Evolutionary conservation across 164 flowering plant genomes (phyloP), one percentile per base, ranked within the genome.

Genomic region (Kingdonia uniflora): DNA sequence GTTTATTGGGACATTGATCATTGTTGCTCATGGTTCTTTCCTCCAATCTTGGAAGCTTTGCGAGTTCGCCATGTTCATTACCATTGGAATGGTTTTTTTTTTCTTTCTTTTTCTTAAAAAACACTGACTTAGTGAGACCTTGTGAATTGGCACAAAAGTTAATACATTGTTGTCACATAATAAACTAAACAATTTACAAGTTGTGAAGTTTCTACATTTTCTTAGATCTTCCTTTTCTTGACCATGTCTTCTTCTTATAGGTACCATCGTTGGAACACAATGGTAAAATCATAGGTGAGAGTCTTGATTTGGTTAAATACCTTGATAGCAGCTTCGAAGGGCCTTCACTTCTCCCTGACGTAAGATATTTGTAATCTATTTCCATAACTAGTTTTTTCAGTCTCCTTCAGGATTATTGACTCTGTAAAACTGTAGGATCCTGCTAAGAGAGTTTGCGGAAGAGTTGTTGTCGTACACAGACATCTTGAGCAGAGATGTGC

Each of bases 231-330:
- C 35, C 35, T 29, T 29, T n/a, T n/a, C n/a, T n/a, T n/a, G n/a
- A 29, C 8, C 35, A 29, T 24, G 16, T 6, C 44, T 44, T 14
- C 15, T 21, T 22, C 44, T 10, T 50, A 35, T 71, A 87, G 96
- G 96, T 87, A 42, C 96, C 96, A 54, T 38, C 95, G 5, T 48
- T 89, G 70, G 97, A 89, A 67, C 90, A 86, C 70, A 75, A 86
- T 48, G 73, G 76, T 58, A 68, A 79, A 71, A 74, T 89, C 21
- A 80, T 14, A 52, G 97, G 87, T 55, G 95, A 89, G 69, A 84
- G 94, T 57, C 75, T 89, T 55, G 95, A 86, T 56, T 68, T 89
- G 17, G n/a, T 44, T 14, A 80, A 71, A 47, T 85, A 80, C 52
- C 42, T 85, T 5, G 86, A 85, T 26, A 63, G 49, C 56, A 69